These are phyloP conservation scores for Talaromyces sp. DNA, from an alignment of 2,329 filamentous ascomycete species.

Conservation along the genomic window DNA sequence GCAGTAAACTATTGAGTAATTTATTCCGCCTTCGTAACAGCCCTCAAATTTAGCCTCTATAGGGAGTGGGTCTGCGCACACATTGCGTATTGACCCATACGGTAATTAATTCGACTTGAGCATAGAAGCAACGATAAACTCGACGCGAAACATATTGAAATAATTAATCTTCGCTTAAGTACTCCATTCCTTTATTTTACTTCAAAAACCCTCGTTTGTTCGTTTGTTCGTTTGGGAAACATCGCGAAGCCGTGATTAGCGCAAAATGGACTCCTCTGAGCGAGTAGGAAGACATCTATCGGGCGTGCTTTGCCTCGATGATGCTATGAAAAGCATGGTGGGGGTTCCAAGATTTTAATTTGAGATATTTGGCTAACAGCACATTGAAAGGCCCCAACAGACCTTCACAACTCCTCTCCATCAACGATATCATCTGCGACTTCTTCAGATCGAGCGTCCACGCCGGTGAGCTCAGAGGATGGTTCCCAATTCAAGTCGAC, in stretches of 20 bases:
- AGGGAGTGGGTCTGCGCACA: background rate
- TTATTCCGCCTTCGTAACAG: background rate
- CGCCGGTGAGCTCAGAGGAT: background rate
- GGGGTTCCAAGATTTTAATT: background rate
- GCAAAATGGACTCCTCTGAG: background rate
- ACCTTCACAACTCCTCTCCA: background rate
- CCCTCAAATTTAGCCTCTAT: background rate
- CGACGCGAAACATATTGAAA: too few relatives aligned
- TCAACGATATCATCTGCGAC: background rate
- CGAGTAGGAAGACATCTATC: background rate
- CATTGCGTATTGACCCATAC: background rate
- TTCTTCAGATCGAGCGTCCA: background rate
- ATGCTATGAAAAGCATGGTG: background rate
- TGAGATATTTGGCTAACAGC: background rate
- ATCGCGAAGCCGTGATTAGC: too few relatives aligned
- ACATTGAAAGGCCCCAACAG: background rate
- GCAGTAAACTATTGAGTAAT: background rate
- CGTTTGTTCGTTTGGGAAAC: too few relatives aligned
- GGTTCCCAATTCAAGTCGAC: background rate
- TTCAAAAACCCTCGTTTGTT: too few relatives aligned
- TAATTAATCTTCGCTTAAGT: too few relatives aligned
- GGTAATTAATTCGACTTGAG: background rate
- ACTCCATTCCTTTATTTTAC: too few relatives aligned
- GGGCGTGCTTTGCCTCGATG: background rate
- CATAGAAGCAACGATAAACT: too few relatives aligned